These are phyloP conservation scores for Jimgerdemannia lactiflua DNA, from an alignment of 192 early-diverging fungal species.

Conservation along the genomic window DNA sequence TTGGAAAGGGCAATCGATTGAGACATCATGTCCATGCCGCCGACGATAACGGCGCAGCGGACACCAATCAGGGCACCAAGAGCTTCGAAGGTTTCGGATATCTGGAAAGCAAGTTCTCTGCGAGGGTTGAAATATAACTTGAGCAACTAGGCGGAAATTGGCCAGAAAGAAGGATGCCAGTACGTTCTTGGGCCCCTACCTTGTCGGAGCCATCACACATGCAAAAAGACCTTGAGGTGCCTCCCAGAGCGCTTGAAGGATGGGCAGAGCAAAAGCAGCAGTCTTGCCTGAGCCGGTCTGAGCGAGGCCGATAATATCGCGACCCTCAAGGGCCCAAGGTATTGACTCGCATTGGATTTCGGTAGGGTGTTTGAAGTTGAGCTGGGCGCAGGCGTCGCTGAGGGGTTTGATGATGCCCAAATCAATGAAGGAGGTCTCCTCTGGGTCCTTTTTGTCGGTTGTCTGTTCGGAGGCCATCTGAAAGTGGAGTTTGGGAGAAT, in stretches of 20 bases:
- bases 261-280: constrained; percentile 82
- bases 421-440: constrained; percentile 29
- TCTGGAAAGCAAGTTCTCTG: constrained; percentile 94
- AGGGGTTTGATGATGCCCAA: constrained; percentile 86
- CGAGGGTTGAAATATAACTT: neutral
- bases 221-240: constrained; percentile 90
- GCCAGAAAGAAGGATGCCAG: neutral
- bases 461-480: too few relatives aligned
- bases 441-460: constrained; percentile 6
- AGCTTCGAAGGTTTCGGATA: constrained; percentile 89
- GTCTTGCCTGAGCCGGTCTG: constrained; percentile 96
- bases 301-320: constrained; percentile 97
- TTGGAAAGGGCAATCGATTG: constrained; percentile 93
- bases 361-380: constrained; percentile 71
- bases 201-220: constrained; percentile 95
- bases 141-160: neutral
- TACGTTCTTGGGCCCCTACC: constrained; percentile 34
- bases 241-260: constrained; percentile 84
- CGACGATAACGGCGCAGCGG: constrained; percentile 86
- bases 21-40: constrained; percentile 97
- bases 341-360: constrained; percentile 92
- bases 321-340: constrained; percentile 86
- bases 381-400: constrained; percentile 83
- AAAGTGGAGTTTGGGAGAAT: too few relatives aligned
- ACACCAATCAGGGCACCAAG: constrained; percentile 91